Evolutionary conservation across 331 rosid species (phyloP).

Genomic region (Acacia pycnantha): DNA sequence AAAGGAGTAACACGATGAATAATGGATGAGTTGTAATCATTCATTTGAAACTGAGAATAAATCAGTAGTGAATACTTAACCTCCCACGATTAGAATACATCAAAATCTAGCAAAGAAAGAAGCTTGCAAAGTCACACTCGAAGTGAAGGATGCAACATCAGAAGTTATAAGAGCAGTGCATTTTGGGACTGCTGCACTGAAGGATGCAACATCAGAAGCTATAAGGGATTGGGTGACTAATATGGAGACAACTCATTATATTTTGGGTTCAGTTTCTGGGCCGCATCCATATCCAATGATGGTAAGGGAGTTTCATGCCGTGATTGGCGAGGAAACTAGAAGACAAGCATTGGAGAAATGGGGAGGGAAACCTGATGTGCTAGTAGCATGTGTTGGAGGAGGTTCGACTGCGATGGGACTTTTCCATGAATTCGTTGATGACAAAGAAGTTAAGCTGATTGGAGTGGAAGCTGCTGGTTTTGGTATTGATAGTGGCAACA

Average conservation of each 20-base stretch:
- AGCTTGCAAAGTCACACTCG: too few relatives aligned
- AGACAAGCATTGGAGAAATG: constrained; percentile 87
- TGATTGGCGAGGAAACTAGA: constrained; percentile 92
- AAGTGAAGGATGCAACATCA: too few relatives aligned
- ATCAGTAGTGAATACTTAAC: too few relatives aligned
- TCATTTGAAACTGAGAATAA: too few relatives aligned
- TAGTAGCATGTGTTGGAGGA: constrained; percentile 92
- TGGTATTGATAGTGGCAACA: constrained; percentile 90
- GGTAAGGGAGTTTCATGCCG: constrained; percentile 92
- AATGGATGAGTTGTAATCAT: too few relatives aligned
- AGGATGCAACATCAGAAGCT: constrained; percentile 98
- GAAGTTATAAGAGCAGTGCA: constrained; percentile 57
- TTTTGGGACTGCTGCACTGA: constrained; percentile 88
- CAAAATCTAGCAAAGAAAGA: too few relatives aligned
- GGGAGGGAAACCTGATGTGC: constrained; percentile 91
- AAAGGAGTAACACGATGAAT: not conserved
- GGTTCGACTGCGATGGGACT: constrained; percentile 97
- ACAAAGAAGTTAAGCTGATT: constrained; percentile 66
- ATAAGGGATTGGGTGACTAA: constrained; percentile 98
- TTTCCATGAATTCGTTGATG: constrained; percentile 86
- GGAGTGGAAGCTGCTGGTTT: constrained; percentile 98
- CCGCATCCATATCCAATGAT: constrained; percentile 98
- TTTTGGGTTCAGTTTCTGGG: constrained; percentile 94
- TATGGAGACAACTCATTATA: constrained; percentile 95
- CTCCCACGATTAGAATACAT: too few relatives aligned